Evolutionary conservation across 1,284 basidiomycete genomes (phyloP), one percentile per base, ranked within the genome.

Genomic region (Cutaneotrichosporon cutaneum): DNA sequence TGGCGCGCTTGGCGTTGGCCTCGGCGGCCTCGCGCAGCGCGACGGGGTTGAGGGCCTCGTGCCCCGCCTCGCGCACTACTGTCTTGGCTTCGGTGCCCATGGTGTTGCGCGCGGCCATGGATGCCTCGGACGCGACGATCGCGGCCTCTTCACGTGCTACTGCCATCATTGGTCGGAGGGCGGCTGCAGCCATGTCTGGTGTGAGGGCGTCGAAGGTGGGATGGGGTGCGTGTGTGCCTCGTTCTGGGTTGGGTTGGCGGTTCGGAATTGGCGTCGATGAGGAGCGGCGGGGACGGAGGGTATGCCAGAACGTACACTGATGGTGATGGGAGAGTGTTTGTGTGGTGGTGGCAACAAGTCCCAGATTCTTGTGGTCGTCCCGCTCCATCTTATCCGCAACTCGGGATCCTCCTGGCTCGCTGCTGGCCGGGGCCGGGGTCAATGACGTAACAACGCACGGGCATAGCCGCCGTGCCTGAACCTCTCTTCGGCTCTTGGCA

Each of bases 141-240:
- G 72, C 68, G 1, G 69, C 72, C 64, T 77, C 76, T 70, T 77
- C 74, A 36, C 73, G 45, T 18, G 67, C 74, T n/a, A 61, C 65
- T 2, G 74, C 65, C 50, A 77, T 59, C 73, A 77, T 76, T 42
- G 70, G 70, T 54, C 70, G 69, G 18, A 73, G 60, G 11, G 72
- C 71, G 21, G 54, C 48, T n/a, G 60, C 57, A 32, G 65, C 65
- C 65, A 67, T 67, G 33, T 22, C 36, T 21, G 32, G 35, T 27
- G 57, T 39, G 10, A 47, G 18, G 32, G 48, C 16, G 33, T 4
- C 22, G 45, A 26, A 13, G 22, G 14, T 26, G 22, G 10, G 4
- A n/a, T 22, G 24, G 9, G 21, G 10, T 47, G 45, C 26, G 45
- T 13, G 45, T 22, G 44, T 10, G 24, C 22, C 14, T 26, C 18